Conservation (phyloP, 2,329 filamentous ascomycete genomes). For the Calonectria fujianensis region DNA sequence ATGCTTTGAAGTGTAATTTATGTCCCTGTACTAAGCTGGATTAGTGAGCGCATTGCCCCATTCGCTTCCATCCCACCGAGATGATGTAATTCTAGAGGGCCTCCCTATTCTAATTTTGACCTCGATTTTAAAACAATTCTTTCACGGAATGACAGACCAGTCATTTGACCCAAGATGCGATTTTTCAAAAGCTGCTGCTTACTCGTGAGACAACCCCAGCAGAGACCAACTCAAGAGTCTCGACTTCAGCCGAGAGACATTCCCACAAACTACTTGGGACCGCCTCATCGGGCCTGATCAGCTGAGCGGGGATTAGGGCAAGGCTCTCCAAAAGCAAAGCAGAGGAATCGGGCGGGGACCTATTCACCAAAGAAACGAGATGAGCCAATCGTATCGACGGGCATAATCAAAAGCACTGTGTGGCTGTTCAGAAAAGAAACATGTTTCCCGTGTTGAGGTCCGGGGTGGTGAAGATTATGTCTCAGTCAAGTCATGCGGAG, state of each 20-base stretch:
- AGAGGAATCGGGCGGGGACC: neutral
- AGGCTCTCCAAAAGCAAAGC: neutral
- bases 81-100: neutral
- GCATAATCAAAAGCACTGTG: slow-evolving; percentile 6
- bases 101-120: neutral
- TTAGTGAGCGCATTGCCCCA: neutral
- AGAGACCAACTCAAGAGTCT: neutral
- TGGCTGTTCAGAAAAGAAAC: neutral
- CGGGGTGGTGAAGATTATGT: slow-evolving; percentile 11
- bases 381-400: neutral
- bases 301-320: slow-evolving; percentile 6
- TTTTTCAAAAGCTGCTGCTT: slow-evolving; percentile 2
- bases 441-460: slow-evolving; percentile 5
- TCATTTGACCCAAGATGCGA: neutral
- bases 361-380: neutral
- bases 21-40: neutral
- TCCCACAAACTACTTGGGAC: neutral
- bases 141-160: neutral
- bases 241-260: slow-evolving; percentile 8
- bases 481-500: slow-evolving; percentile 14
- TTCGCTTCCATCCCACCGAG: neutral
- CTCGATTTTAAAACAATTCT: neutral
- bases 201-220: neutral
- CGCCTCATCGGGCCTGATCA: neutral
- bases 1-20: too few relatives aligned